phyloP scores from a whole-genome alignment of 2,329 filamentous ascomycete species.

The Pseudofabraea citricarpa region DNA sequence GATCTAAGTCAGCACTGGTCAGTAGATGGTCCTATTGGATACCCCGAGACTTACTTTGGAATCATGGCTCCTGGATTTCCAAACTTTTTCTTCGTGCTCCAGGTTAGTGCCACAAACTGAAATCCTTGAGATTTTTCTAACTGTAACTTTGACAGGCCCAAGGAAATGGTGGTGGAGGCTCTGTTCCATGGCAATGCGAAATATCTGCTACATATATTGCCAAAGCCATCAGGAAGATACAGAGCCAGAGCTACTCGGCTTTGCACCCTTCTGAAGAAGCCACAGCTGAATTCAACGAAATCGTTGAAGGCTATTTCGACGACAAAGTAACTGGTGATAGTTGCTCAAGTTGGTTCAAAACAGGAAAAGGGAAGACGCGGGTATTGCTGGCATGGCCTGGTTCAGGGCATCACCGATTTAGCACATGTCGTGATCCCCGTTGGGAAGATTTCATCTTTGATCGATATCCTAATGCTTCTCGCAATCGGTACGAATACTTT shows the following conservation, averaged over 20 bases:
- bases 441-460: conserved; percentile 53
- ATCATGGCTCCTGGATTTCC: conserved; percentile 3
- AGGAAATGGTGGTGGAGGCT: conserved; percentile 55
- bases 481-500: conserved; percentile 37
- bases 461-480: neutral
- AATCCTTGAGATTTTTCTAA: too few species aligned
- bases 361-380: conserved; percentile 46
- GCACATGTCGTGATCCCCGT: conserved; percentile 46
- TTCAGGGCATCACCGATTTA: conserved; percentile 54
- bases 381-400: conserved; percentile 67
- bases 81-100: conserved; percentile 28
- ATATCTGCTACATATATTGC: conserved; percentile 59
- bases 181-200: conserved; percentile 61
- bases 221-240: conserved; percentile 47
- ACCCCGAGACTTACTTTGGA: conserved; percentile 4
- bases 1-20: conserved; percentile 15
- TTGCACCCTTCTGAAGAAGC: conserved; percentile 39
- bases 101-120: too few species aligned
- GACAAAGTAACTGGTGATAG: conserved; percentile 52
- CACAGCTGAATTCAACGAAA: conserved; percentile 55
- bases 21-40: conserved; percentile 8
- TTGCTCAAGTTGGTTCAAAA: conserved; percentile 69
- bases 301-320: conserved; percentile 48
- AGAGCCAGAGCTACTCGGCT: conserved; percentile 42
- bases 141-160: too few species aligned